Evolutionary conservation across 2,329 filamentous ascomycete species (phyloP).

Genomic region (Aphanocladium album): DNA sequence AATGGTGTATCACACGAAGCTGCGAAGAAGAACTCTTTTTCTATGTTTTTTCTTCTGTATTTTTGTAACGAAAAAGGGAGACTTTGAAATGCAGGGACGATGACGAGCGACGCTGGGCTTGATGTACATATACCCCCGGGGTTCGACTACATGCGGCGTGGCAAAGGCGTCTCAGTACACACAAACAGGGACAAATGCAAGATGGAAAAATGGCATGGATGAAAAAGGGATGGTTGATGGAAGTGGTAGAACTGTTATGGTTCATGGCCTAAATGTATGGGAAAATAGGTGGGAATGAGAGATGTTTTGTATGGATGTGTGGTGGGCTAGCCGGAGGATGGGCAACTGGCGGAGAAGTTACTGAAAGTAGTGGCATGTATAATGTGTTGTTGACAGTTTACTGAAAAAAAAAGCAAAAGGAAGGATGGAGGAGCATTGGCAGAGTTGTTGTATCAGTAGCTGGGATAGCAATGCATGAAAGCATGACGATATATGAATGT

Average conservation of each 20-base stretch:
- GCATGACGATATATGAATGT: not conserved
- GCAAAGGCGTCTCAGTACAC: not conserved
- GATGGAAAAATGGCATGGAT: not conserved
- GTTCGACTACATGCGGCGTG: not conserved
- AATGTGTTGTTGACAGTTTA: not conserved
- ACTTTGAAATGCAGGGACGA: not conserved
- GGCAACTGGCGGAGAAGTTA: too few relatives aligned
- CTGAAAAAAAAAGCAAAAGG: not conserved
- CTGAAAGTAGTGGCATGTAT: not conserved
- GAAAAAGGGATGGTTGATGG: not conserved
- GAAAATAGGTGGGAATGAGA: not conserved
- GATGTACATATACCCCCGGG: not conserved
- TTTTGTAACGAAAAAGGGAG: not conserved
- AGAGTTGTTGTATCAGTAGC: not conserved
- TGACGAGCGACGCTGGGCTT: constrained; percentile 2
- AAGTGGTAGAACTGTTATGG: not conserved
- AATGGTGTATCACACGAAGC: not conserved
- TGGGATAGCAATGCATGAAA: not conserved
- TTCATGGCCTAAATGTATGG: not conserved
- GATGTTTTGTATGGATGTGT: not conserved
- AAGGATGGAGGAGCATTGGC: too few relatives aligned
- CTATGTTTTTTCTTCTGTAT: not conserved
- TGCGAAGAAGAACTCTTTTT: not conserved
- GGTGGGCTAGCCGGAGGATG: not conserved
- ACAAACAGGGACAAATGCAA: not conserved